Percentiles rank a stretch among this genome's conserved stretches.
These are phyloP conservation scores for Miscanthus lutarioriparius DNA, from an alignment of 176 grass and related monocot genomes.

Conservation along the genomic window DNA sequence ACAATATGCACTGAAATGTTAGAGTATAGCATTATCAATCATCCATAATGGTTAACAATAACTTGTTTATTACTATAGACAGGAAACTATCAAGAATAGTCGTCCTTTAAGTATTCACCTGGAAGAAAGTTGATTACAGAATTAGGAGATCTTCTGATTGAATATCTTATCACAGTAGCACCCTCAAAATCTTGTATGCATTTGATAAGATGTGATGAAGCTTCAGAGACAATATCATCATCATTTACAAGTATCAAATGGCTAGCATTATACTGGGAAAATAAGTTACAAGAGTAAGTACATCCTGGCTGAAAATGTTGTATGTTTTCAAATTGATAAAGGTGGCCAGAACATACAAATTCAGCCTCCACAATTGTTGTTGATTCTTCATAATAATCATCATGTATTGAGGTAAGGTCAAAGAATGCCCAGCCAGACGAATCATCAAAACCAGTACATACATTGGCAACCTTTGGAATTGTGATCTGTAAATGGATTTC, in stretches of 20 bases:
- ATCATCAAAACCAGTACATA: slow-evolving; percentile 74
- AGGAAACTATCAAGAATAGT: slow-evolving; percentile 10
- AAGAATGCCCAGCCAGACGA: slow-evolving; percentile 75
- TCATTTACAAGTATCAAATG: slow-evolving; percentile 61
- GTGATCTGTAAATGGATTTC: slow-evolving; percentile 51
- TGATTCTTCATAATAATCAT: slow-evolving; percentile 67
- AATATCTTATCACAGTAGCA: slow-evolving; percentile 53
- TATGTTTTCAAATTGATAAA: slow-evolving; percentile 4
- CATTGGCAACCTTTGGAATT: slow-evolving; percentile 70
- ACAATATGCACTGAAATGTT: slow-evolving; percentile 12
- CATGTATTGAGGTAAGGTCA: slow-evolving; percentile 72
- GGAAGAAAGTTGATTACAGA: slow-evolving; percentile 75
- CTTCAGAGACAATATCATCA: slow-evolving; percentile 59
- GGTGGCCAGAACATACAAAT: slow-evolving; percentile 60
- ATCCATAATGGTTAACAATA: background rate
- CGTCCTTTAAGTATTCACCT: slow-evolving; percentile 42
- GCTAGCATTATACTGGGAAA: slow-evolving; percentile 64
- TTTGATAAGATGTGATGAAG: slow-evolving; percentile 58
- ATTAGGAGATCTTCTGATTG: slow-evolving; percentile 56
- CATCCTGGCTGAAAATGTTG: background rate
- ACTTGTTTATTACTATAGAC: background rate
- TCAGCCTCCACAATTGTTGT: slow-evolving; percentile 72
- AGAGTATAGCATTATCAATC: background rate
- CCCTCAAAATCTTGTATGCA: slow-evolving; percentile 69
- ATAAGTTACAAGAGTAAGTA: slow-evolving; percentile 32